These are phyloP conservation scores for Cyclotella baltica DNA, from an alignment of 108 stramenopile species.

Conservation along the genomic window DNA sequence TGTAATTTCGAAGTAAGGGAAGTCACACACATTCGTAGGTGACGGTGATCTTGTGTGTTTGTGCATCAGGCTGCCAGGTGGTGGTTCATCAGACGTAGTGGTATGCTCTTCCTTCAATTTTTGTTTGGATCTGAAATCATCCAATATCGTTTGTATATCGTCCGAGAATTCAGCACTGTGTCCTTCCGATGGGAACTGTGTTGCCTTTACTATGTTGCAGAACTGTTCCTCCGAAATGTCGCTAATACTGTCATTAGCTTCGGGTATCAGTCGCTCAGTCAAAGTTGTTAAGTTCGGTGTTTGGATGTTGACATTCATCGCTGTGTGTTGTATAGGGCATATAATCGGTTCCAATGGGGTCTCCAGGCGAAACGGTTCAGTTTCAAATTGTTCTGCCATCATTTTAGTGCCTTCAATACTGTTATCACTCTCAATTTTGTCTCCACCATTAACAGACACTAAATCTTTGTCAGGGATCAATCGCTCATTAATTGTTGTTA, in stretches of 20 bases:
- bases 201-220: neutral
- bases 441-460: neutral
- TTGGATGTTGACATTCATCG: too few species aligned
- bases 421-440: neutral
- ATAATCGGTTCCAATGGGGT: too few species aligned
- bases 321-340: too few species aligned
- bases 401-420: too few species aligned
- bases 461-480: neutral
- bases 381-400: too few species aligned
- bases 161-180: neutral
- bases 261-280: too few species aligned
- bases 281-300: too few species aligned
- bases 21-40: neutral
- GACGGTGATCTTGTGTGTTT: neutral
- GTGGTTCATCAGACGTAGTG: neutral
- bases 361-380: too few species aligned
- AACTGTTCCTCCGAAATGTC: neutral
- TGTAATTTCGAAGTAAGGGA: neutral
- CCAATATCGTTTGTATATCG: too few species aligned
- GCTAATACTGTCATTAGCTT: neutral
- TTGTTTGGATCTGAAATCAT: too few species aligned
- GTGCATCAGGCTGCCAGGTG: neutral
- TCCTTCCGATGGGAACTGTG: neutral
- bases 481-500: neutral
- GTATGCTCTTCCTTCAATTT: neutral